Base-by-base conservation (phyloP, 225 moss, liverwort and hornwort genomes). In the Ulota crispa region DNA sequence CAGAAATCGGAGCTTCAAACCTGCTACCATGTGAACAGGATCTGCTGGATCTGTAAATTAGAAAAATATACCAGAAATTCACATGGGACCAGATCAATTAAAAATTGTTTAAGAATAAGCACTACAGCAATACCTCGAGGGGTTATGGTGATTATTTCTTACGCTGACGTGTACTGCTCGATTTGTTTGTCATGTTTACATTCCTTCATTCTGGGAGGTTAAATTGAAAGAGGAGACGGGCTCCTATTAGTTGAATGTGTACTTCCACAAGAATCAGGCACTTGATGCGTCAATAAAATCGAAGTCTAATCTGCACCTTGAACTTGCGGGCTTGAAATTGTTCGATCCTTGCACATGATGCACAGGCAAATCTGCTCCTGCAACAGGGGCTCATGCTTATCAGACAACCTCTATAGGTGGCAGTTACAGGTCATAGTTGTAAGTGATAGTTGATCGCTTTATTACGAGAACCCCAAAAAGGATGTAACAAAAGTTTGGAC, bases 21-120 rank as follows among this genome's bases (percentile, higher is more conserved):
- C 16, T 81, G 27, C 1, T 64, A 77, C 77, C 83, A 71, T 77
- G 83, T 64, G 83, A 77, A 61, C 70, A 4, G 61, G 63, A 82
- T 82, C 39, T 63, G 62, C 50, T 60, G 63, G 52, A 76, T 82
- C 76, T 77, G 62, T 52, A 52, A 52, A 18, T 16, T 2, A 26
- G 67, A 24, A 23, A 57, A 59, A 50, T 6, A 21, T 55, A 7
- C 30, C 64, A 64, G 54, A 31, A 54, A 64, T 62, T 53, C 70
- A 50, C 30, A 11, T 13, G 53, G 28, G 70, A 70, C 19, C 63
- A 62, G 18, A 32, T 30, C 23, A 54, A 34, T 64, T 68, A 56
- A 57, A 57, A 32, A 42, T 11, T 53, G 26, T 9, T 34, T 5
- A 23, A 15, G 28, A 70, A 23, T 18, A 24, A 47, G 18, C 18